These are phyloP conservation scores for Gnaphalium uliginosum DNA, from an alignment of 129 eudicot species.

Conservation along the genomic window DNA sequence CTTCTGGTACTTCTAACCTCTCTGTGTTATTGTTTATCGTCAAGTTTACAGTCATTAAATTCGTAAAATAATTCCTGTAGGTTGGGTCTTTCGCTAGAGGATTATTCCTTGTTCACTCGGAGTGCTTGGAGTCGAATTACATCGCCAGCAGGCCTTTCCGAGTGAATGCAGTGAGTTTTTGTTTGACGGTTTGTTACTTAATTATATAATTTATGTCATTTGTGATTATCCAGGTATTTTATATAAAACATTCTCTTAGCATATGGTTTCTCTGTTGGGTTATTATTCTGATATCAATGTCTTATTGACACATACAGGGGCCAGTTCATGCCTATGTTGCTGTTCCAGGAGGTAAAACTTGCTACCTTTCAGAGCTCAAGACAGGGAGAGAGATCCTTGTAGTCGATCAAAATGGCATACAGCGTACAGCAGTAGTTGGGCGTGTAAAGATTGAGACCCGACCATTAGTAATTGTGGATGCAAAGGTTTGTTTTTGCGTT, in stretches of 20 bases:
- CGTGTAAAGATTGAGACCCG: constrained; percentile 94
- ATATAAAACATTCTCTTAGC: not conserved
- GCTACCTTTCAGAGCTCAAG: constrained; percentile 92
- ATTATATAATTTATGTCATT: not conserved
- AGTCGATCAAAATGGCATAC: constrained; percentile 74
- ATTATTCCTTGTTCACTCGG: constrained; percentile 95
- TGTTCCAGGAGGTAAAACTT: constrained; percentile 88
- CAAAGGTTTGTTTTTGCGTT: constrained; percentile 53
- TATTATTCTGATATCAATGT: not conserved
- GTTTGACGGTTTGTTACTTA: not conserved
- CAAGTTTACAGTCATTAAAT: constrained; percentile 13
- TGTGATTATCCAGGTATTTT: not conserved
- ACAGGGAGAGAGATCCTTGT: constrained; percentile 82
- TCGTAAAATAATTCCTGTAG: constrained; percentile 35
- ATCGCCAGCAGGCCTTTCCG: constrained; percentile 97
- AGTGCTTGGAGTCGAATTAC: constrained; percentile 88
- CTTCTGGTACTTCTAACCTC: constrained; percentile 64
- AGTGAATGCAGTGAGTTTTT: constrained; percentile 87
- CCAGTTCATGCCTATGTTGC: constrained; percentile 97
- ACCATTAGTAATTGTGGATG: constrained; percentile 75
- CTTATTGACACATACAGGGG: constrained; percentile 52
- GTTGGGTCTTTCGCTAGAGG: constrained; percentile 98
- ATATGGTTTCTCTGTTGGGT: not conserved
- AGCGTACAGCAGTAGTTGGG: constrained; percentile 85
- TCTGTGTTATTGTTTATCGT: not conserved